Evolutionary conservation across 805 yeast genomes (phyloP), one percentile per base, ranked within the genome.

Genomic region (Cyberlindnera maritima): DNA sequence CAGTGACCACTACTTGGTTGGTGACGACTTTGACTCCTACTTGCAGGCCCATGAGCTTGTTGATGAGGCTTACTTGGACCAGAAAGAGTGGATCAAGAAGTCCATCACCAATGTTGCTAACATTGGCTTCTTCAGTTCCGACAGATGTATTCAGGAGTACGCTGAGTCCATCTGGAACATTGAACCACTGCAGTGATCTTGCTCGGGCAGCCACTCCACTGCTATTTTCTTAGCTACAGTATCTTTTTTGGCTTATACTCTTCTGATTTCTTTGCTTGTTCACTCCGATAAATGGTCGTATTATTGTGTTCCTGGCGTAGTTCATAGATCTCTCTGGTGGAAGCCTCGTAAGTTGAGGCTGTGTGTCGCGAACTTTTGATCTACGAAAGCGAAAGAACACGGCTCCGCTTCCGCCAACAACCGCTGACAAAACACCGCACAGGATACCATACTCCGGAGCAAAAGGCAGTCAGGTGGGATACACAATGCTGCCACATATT

Each of bases 101-200:
- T 71, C 85, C 37, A 85, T 90, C 50, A 66, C 75, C 51, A 79
- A 86, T 57, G 97, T 90, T 47, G 95, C 97, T 45, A 88, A 88
- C 65, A 86, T 88, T 84, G 97, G 97, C 8, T 91, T 88, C 77
- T 90, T 90, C 72, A 79, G 88, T 52, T 81, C 91, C 52, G 97
- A 90, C 66, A 77, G 97, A 67, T 88, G 96, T 65, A 86, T 90
- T 61, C 85, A 83, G 59, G 97, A 90, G 65, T 90, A 90, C 57
- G 96, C 97, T 29, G 96, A 88, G 55, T 79, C 83, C 52, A 89
- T 90, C 60, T 90, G 97, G 97, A 85, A 90, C 61, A 79, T 89
- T 52, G 96, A 90, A 70, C 95, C 96, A 33, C 58, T 70, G 31
- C 43, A 41, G 28, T 38, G 21, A 26, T 23, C 37, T n/a, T 19